These are phyloP conservation scores for Akanthomyces uredinophilus DNA, from an alignment of 2,329 filamentous ascomycete species.

Conservation along the genomic window DNA sequence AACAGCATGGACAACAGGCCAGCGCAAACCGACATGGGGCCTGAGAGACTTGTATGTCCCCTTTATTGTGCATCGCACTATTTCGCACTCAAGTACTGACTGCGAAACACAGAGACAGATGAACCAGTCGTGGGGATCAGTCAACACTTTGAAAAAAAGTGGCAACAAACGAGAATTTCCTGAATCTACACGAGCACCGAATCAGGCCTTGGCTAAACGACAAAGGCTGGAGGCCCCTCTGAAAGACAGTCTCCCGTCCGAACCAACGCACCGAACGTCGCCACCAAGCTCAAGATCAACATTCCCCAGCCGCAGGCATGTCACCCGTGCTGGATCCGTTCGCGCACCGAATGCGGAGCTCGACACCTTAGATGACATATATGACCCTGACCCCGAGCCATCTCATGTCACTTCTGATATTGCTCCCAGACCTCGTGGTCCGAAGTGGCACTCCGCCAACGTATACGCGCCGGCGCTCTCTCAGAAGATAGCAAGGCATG, in stretches of 20 bases:
- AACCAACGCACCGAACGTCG: not conserved
- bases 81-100: not conserved
- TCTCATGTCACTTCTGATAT: conserved; percentile 2
- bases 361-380: not conserved
- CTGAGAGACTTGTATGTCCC: not conserved
- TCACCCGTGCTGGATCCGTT: not conserved
- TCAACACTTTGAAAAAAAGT: conserved; percentile 19
- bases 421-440: not conserved
- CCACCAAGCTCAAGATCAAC: not conserved
- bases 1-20: conserved; percentile 20
- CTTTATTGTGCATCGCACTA: not conserved
- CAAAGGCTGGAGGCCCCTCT: conserved; percentile 16
- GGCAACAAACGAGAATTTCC: conserved; percentile 5
- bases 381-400: not conserved
- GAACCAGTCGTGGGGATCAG: conserved; percentile 20
- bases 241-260: not conserved
- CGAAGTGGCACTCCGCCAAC: not conserved
- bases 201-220: conserved; percentile 22
- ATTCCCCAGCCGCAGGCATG: not conserved
- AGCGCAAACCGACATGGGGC: conserved; percentile 8
- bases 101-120: conserved; percentile 19
- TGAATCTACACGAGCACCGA: conserved; percentile 1
- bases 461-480: not conserved
- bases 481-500: not conserved
- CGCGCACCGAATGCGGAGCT: not conserved